Conservation (phyloP, 2,329 filamentous ascomycete species). For the Lasiodiplodia citricola region DNA sequence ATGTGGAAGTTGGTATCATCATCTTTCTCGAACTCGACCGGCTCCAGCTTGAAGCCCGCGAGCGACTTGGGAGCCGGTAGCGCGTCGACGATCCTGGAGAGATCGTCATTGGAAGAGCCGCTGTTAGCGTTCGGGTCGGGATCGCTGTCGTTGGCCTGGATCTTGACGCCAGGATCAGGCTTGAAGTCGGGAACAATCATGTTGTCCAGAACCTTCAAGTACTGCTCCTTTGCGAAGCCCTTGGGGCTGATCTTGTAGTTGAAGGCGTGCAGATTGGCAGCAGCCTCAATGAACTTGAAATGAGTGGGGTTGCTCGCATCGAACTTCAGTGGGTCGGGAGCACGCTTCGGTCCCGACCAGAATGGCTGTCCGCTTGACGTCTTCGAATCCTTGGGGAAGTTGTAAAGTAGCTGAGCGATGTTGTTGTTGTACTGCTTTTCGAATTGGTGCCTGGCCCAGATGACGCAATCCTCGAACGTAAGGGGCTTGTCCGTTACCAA, state of each 20-base stretch:
- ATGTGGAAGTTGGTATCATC: slow-evolving; percentile 98
- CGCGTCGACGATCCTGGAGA: slow-evolving; percentile 72
- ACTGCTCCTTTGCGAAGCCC: slow-evolving; percentile 71
- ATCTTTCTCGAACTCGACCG: slow-evolving; percentile 98
- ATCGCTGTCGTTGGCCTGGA: slow-evolving; percentile 94
- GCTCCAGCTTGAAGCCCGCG: slow-evolving; percentile 84
- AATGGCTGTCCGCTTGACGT: slow-evolving; percentile 90
- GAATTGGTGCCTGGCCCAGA: slow-evolving; percentile 92
- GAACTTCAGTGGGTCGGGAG: slow-evolving; percentile 89
- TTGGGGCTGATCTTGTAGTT: slow-evolving; percentile 97
- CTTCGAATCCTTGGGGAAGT: slow-evolving; percentile 92
- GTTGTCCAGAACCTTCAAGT: slow-evolving; percentile 80
- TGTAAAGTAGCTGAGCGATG: slow-evolving; percentile 92
- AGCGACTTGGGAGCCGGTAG: slow-evolving; percentile 81
- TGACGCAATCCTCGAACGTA: slow-evolving; percentile 93
- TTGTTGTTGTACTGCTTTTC: slow-evolving; percentile 97
- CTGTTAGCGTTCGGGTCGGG: slow-evolving; percentile 82
- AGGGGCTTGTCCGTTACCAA: slow-evolving; percentile 90
- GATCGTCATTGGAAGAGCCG: slow-evolving; percentile 69
- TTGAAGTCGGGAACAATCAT: slow-evolving; percentile 96
- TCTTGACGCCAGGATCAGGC: slow-evolving; percentile 89
- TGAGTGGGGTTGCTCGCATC: slow-evolving; percentile 84
- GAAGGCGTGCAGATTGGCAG: slow-evolving; percentile 91
- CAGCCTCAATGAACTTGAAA: slow-evolving; percentile 84
- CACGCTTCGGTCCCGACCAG: slow-evolving; percentile 98